These are phyloP conservation scores for Pleurotus salmoneostramineus DNA, from an alignment of 768 basidiomycete genomes.

Conservation along the genomic window DNA sequence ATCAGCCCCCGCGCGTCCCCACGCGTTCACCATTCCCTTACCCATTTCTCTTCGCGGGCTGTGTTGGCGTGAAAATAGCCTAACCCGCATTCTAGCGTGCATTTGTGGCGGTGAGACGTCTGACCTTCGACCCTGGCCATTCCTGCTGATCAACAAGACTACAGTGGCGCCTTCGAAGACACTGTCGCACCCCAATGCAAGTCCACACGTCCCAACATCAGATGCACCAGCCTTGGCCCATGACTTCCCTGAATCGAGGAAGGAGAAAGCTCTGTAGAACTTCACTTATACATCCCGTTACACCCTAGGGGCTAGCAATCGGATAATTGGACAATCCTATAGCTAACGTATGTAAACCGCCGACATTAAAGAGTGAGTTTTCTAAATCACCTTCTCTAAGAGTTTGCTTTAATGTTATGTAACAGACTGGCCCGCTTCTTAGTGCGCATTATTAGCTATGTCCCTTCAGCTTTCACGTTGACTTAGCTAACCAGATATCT, in stretches of 20 bases:
- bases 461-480: too few species aligned
- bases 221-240: neutral
- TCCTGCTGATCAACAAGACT: neutral
- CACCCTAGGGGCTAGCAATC: neutral
- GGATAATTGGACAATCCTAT: too few species aligned
- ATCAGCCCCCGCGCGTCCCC: neutral
- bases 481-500: too few species aligned
- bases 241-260: neutral
- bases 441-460: too few species aligned
- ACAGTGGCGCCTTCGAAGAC: constrained; percentile 1
- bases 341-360: too few species aligned
- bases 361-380: too few species aligned
- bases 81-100: constrained; percentile 4
- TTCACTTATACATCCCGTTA: neutral
- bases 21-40: constrained; percentile 1
- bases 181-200: neutral
- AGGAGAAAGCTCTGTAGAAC: neutral
- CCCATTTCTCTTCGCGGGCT: neutral
- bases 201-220: neutral
- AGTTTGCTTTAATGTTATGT: too few species aligned
- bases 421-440: too few species aligned
- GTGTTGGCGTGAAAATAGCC: neutral
- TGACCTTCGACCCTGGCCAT: neutral
- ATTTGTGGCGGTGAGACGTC: constrained; percentile 6
- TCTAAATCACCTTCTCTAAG: too few species aligned